A percentile compares a stretch with the other conserved stretches of the same genome.
These are phyloP conservation scores for Vanilla planifolia DNA, from an alignment of 106 monocot genomes.

Conservation along the genomic window DNA sequence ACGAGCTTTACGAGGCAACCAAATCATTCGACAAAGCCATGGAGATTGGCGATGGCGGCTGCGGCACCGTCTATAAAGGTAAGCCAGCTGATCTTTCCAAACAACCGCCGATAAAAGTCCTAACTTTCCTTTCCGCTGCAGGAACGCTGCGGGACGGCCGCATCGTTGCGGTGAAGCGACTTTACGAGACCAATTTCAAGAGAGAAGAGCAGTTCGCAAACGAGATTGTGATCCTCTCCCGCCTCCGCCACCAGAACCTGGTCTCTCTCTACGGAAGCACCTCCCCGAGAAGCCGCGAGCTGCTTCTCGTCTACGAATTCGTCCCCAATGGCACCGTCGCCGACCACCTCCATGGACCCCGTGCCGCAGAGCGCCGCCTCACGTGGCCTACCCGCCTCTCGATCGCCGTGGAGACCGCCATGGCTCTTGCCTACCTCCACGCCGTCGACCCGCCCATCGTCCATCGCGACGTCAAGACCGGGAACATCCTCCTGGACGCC, in stretches of 20 bases:
- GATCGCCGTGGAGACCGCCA: conserved; percentile 34
- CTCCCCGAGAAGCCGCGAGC: conserved; percentile 31
- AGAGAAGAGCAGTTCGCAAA: conserved; percentile 50
- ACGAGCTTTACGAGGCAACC: conserved; percentile 30
- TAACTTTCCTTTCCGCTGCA: conserved; percentile 14
- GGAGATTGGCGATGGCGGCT: conserved; percentile 26
- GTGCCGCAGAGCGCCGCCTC: conserved; percentile 7
- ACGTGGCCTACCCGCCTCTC: conserved; percentile 22
- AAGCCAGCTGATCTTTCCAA: background rate
- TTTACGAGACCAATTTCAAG: conserved; percentile 45
- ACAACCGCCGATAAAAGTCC: too few species aligned
- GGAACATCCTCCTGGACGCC: conserved; percentile 38
- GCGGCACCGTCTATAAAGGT: conserved; percentile 32
- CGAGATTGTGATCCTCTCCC: conserved; percentile 46
- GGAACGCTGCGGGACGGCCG: conserved; percentile 60
- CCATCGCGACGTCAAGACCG: conserved; percentile 48
- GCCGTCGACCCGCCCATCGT: conserved; percentile 31
- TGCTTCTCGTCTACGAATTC: conserved; percentile 61
- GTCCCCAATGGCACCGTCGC: conserved; percentile 62
- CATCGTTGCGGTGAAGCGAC: conserved; percentile 46
- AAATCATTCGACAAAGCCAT: conserved; percentile 15
- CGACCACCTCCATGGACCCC: conserved; percentile 48
- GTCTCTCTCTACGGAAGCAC: conserved; percentile 62
- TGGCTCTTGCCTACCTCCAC: conserved; percentile 40
- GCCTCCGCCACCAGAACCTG: conserved; percentile 45